Evolutionary conservation across 2,329 filamentous ascomycete genomes (phyloP), one percentile per base, ranked within the genome.

Genomic region (Mycocentrospora acerina): DNA sequence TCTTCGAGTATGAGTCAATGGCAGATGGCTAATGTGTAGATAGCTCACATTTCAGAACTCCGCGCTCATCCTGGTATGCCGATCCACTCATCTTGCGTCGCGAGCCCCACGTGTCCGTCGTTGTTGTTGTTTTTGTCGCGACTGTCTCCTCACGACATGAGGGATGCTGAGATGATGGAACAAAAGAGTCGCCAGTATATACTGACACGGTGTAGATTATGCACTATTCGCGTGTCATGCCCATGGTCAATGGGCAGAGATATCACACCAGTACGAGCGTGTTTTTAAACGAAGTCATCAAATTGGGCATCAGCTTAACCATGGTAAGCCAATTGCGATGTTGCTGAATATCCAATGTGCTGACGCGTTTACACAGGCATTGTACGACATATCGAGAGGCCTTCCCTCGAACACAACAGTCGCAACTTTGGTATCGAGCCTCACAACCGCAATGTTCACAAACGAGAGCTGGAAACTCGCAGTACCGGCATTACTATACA

Each of bases 171-270:
- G n/a, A n/a, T n/a, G n/a, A n/a, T n/a, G n/a, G n/a, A n/a, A n/a
- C n/a, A 15, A 17, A 9, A 19, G 13, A 15, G 22, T 12, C 12
- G 16, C n/a, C 27, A 27, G 16, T 24, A 15, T 24, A 32, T 37
- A 37, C 43, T 49, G 37, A 52, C 40, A 16, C 31, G 48, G 25
- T 18, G 60, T 40, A 91, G 88, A 79, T 96, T 39, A 86, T 95
- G 78, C 91, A 96, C 72, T 95, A 97, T 69, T 95, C 90, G 19
- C 82, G 90, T 51, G 83, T 94, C 44, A 96, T 96, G 90, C 86
- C 90, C n/a, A 78, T 83, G 8, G 76, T 80, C 8, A 83, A 85
- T 63, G 88, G 89, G 52, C 88, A 90, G 61, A 85, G 90, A 64
- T 97, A 96, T 69, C 88, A 93, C 56, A 85, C 91, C 26, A 96